Conservation (phyloP, 257 asterid species). For the Solanum pimpinellifolium region DNA sequence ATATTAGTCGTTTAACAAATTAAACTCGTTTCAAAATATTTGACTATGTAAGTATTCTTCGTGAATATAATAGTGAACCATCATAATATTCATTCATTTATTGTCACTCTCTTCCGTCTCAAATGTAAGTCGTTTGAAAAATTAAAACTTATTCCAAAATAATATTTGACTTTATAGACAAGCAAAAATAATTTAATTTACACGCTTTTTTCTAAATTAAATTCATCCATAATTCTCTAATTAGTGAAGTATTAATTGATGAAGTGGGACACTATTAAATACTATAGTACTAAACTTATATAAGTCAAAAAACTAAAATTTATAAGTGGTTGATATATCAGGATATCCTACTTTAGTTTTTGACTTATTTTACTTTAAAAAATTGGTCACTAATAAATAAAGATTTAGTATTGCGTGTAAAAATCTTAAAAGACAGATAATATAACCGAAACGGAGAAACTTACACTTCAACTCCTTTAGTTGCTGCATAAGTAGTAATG, state of each 20-base stretch:
- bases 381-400: neutral
- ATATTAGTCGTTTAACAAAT: neutral
- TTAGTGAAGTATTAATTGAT: neutral
- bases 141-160: neutral
- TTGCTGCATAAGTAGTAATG: constrained; percentile 21
- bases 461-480: constrained; percentile 58
- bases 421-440: neutral
- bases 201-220: neutral
- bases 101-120: neutral
- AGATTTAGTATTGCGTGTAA: neutral
- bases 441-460: neutral
- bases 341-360: too few relatives aligned
- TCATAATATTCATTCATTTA: neutral
- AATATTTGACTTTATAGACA: neutral
- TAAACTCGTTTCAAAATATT: neutral
- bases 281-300: too few relatives aligned
- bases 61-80: neutral
- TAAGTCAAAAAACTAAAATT: too few relatives aligned
- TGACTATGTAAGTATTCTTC: neutral
- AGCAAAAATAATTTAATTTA: neutral
- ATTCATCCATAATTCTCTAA: neutral
- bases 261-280: neutral
- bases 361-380: too few relatives aligned
- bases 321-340: too few relatives aligned
- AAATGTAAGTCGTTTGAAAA: neutral